Conservation (phyloP, 768 basidiomycete genomes). For the Lyophyllum shimeji region DNA sequence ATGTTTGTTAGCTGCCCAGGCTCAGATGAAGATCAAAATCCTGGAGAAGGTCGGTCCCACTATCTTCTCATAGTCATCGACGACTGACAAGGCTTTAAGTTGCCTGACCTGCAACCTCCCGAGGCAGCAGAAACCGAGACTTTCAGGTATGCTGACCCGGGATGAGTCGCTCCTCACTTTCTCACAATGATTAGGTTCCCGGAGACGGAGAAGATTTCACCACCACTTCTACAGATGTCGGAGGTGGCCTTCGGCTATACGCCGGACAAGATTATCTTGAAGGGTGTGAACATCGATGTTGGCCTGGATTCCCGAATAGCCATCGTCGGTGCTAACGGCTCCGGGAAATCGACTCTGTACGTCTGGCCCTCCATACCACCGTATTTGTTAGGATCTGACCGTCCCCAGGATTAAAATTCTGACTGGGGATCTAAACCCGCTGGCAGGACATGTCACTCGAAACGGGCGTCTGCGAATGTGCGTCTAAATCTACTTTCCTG, state of each 20-base stretch:
- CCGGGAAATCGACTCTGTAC: constrained; percentile 94
- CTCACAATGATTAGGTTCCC: constrained; percentile 62
- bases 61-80: not conserved
- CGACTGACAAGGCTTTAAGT: constrained; percentile 35
- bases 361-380: constrained; percentile 19
- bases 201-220: constrained; percentile 96
- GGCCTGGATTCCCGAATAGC: constrained; percentile 94
- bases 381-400: not conserved
- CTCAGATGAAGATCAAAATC: constrained; percentile 73
- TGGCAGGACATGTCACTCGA: constrained; percentile 78
- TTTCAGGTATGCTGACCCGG: constrained; percentile 63
- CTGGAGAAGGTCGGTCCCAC: constrained; percentile 62
- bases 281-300: constrained; percentile 84
- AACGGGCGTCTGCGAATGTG: constrained; percentile 92
- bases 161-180: not conserved
- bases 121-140: constrained; percentile 90
- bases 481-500: constrained; percentile 22
- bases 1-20: constrained; percentile 72
- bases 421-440: constrained; percentile 77
- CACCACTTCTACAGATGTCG: constrained; percentile 89
- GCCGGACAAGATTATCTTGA: constrained; percentile 72
- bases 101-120: constrained; percentile 92
- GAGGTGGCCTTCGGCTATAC: constrained; percentile 90
- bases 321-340: constrained; percentile 92
- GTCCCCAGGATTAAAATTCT: constrained; percentile 81